Evolutionary conservation across 345 rosid genomes (phyloP).

Genomic region (Sonneratia alba): DNA sequence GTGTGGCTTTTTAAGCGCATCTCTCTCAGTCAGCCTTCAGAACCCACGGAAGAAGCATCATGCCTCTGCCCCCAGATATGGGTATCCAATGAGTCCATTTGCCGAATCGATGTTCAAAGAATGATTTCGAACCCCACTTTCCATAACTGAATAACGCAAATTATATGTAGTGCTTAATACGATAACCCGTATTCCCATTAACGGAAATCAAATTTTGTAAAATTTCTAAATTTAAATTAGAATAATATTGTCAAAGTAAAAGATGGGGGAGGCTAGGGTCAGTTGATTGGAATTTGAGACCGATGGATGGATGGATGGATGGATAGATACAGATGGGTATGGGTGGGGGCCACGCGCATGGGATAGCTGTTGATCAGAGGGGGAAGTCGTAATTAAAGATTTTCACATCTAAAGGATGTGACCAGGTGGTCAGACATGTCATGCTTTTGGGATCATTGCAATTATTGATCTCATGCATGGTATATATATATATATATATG

Average conservation of each 20-base stretch:
- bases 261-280: too few relatives aligned
- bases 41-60: too few relatives aligned
- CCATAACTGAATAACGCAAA: too few relatives aligned
- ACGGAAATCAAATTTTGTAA: too few relatives aligned
- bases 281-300: background rate
- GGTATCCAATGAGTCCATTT: slow-evolving; percentile 5
- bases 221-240: too few relatives aligned
- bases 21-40: background rate
- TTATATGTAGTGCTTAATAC: too few relatives aligned
- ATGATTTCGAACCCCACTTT: too few relatives aligned
- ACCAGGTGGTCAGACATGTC: slow-evolving; percentile 49
- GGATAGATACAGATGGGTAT: background rate
- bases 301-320: background rate
- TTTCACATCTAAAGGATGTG: slow-evolving; percentile 27
- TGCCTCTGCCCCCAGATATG: background rate
- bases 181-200: too few relatives aligned
- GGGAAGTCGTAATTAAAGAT: slow-evolving; percentile 8
- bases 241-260: too few relatives aligned
- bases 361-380: slow-evolving; percentile 2
- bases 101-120: too few relatives aligned
- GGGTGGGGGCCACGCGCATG: slow-evolving; percentile 31
- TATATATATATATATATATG: background rate
- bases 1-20: slow-evolving; percentile 17
- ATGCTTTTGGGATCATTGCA: slow-evolving; percentile 96
- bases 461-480: slow-evolving; percentile 90